Percentiles rank a stretch among this genome's conserved stretches.
Conservation (phyloP, 345 rosid species). For the Murraya koenigii region DNA sequence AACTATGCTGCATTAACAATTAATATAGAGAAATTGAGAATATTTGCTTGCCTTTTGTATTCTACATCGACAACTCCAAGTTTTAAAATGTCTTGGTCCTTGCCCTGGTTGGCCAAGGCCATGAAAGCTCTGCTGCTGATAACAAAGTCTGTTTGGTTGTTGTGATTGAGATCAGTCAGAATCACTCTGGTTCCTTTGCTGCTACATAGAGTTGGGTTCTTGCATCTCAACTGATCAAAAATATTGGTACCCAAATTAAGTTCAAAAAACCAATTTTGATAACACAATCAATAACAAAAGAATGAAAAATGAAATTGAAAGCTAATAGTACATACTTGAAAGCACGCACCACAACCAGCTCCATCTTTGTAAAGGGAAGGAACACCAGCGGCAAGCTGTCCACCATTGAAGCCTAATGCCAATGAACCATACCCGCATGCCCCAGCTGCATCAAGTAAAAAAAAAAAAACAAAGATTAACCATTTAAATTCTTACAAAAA, state of each 20-base stretch:
- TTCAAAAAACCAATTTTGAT: not conserved
- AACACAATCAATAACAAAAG: not conserved
- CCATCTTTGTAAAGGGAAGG: constrained; percentile 83
- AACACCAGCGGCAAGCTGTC: constrained; percentile 68
- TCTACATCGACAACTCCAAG: constrained; percentile 64
- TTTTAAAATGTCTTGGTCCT: constrained; percentile 44
- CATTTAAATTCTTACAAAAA: constrained; percentile 19
- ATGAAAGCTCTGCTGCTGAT: constrained; percentile 79
- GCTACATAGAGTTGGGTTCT: constrained; percentile 48
- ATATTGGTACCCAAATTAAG: not conserved
- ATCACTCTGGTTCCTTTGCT: constrained; percentile 64
- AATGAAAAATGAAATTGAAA: not conserved
- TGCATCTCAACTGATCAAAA: constrained; percentile 70
- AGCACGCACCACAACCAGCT: constrained; percentile 89
- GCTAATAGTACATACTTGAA: constrained; percentile 41
- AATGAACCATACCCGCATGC: constrained; percentile 84
- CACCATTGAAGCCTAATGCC: constrained; percentile 60
- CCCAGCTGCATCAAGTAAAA: constrained; percentile 59
- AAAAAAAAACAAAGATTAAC: constrained; percentile 20
- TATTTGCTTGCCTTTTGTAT: constrained; percentile 57
- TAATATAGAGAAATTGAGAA: not conserved
- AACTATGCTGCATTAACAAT: not conserved
- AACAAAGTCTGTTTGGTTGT: constrained; percentile 69
- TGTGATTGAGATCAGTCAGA: constrained; percentile 61
- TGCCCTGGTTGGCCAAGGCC: constrained; percentile 73